Base-by-base conservation (phyloP, 2,329 filamentous ascomycete species). In the Apiospora phragmitis region DNA sequence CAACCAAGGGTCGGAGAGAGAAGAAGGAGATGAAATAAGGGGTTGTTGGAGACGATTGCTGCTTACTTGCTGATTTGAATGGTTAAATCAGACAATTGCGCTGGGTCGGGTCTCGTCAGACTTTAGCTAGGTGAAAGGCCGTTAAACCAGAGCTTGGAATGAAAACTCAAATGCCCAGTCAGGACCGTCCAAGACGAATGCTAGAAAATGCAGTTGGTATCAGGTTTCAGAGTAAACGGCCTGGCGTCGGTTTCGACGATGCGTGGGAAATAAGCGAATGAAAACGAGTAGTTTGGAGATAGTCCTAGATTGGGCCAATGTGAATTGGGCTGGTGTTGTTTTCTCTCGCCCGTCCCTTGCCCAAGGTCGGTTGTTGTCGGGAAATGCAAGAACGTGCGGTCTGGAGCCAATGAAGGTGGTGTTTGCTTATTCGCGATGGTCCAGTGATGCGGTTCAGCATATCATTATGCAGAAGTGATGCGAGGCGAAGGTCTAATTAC, bases 371-470 rank as follows among this genome's bases (percentile, higher is more conserved):
- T 38, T 62, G 55, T 62, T 62, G 55, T 35, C 55, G 55, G 24
- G 32, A 38, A 38, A 62, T 62, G 55, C 55, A 38, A 62, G 65
- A 47, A 67, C 42, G 65, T 35, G 65, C 42, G 65, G 29, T 47
- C 29, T 29, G 67, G 35, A 55, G 45, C 67, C 45, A 67, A 67
- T 47, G 45, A 43, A 42, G 42, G 29, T 24, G 49, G 29, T 5
- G 67, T 69, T 68, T 45, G 70, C 70, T 67, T 51, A 51, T 45
- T 68, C 67, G 67, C 45, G 65, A 43, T 68, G 49, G 70, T 68
- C 68, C 70, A 71, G 65, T 51, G 38, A 66, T 68, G n/a, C 68
- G 26, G 42, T 65, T 49, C 49, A 49, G 47, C 68, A 69, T 69
- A 65, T 41, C 68, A 65, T 69, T 29, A 51, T 69, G 70, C 66